phyloP scores from a whole-genome alignment of 441 rosid species.

The Jatropha podagrica region DNA sequence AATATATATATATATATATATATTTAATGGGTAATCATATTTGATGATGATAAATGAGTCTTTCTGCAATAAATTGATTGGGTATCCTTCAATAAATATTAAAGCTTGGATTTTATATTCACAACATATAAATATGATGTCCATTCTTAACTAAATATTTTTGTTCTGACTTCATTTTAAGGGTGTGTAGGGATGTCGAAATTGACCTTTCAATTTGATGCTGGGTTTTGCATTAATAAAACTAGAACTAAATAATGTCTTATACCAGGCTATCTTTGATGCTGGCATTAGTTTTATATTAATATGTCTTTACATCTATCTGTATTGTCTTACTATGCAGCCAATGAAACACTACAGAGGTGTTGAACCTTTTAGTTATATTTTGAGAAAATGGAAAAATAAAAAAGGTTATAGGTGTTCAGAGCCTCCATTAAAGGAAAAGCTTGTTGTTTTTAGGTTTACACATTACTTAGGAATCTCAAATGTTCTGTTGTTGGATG shows the following conservation, averaged over 20 bases:
- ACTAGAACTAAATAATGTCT: not conserved
- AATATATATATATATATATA: not conserved
- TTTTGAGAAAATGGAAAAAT: not conserved
- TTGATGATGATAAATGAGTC: slow-evolving; percentile 13
- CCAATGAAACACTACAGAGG: not conserved
- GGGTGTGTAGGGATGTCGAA: not conserved
- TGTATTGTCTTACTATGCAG: not conserved
- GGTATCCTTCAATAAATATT: not conserved
- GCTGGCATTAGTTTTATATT: not conserved
- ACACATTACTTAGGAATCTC: not conserved
- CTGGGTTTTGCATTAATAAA: not conserved
- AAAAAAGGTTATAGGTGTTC: not conserved
- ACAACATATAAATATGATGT: not conserved
- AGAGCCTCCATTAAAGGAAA: not conserved
- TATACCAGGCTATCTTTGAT: not conserved
- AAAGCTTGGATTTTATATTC: not conserved
- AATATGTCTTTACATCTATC: not conserved
- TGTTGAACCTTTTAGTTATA: not conserved
- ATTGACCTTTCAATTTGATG: not conserved
- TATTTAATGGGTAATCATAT: not conserved
- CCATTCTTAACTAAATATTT: not conserved
- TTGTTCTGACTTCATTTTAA: not conserved
- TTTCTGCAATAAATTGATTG: slow-evolving; percentile 7
- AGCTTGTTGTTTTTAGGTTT: not conserved
- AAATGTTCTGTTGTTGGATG: not conserved